Conservation (phyloP, 495 filamentous ascomycete species). For the Amphirosellinia nigrospora region DNA sequence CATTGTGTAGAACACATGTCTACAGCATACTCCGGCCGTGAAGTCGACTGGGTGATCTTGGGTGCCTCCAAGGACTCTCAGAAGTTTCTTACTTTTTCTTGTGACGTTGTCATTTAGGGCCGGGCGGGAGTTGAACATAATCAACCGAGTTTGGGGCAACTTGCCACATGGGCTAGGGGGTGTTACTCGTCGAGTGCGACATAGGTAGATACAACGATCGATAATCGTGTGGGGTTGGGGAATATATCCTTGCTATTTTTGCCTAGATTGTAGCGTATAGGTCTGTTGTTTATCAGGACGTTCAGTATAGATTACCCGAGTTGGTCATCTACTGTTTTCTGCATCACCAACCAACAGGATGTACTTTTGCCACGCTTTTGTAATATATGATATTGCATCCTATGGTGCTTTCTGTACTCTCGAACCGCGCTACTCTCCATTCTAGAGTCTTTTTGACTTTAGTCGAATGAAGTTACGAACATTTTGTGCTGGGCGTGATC, state of each 20-base stretch:
- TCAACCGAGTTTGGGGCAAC: not conserved
- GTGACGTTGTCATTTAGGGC: not conserved
- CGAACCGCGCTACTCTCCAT: not conserved
- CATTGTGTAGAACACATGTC: not conserved
- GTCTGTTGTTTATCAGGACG: not conserved
- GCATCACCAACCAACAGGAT: not conserved
- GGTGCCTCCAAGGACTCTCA: not conserved
- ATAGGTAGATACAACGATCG: constrained; percentile 11
- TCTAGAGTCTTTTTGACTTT: not conserved
- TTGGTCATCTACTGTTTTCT: not conserved
- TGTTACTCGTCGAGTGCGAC: not conserved
- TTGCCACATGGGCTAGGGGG: not conserved
- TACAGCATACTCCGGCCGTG: not conserved
- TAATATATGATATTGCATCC: constrained; percentile 13
- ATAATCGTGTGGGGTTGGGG: constrained; percentile 4
- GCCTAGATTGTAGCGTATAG: constrained; percentile 18
- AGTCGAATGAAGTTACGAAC: not conserved
- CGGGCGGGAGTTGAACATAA: not conserved
- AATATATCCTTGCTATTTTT: not conserved
- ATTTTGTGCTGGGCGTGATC: not conserved
- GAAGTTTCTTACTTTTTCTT: not conserved
- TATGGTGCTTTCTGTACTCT: not conserved
- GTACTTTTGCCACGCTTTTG: not conserved
- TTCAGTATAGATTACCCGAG: not conserved
- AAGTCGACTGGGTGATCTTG: not conserved